Evolutionary conservation across 805 yeast genomes (phyloP).

Genomic region (Zygosaccharomyces gambellarensis): DNA sequence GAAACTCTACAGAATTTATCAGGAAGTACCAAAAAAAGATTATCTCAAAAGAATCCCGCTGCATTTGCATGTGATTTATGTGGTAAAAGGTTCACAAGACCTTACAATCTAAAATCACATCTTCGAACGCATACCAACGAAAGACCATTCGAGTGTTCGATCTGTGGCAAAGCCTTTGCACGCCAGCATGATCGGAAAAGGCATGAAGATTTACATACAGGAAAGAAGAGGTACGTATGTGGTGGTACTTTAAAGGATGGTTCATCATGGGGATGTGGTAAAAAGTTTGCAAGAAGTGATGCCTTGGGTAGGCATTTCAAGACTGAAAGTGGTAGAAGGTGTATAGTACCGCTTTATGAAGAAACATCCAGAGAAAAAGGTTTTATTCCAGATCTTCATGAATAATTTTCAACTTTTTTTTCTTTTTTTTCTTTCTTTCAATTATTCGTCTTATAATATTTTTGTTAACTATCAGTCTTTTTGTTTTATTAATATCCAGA

Average conservation of each 20-base stretch:
- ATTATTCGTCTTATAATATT: neutral
- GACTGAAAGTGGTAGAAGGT: conserved; percentile 71
- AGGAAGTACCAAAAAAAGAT: conserved; percentile 16
- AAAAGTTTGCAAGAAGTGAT: conserved; percentile 73
- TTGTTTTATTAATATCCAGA: neutral
- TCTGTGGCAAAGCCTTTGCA: conserved; percentile 79
- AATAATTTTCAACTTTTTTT: neutral
- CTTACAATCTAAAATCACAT: conserved; percentile 89
- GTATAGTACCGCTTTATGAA: conserved; percentile 63
- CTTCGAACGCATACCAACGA: conserved; percentile 86
- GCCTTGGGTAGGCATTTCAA: conserved; percentile 75
- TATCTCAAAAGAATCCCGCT: conserved; percentile 26
- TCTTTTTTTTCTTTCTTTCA: neutral
- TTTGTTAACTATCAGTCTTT: neutral
- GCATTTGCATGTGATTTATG: conserved; percentile 68
- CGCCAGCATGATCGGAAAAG: conserved; percentile 72
- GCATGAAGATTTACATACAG: conserved; percentile 71
- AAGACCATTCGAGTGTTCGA: conserved; percentile 65
- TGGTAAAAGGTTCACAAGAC: conserved; percentile 82
- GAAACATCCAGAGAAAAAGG: conserved; percentile 42
- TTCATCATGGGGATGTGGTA: conserved; percentile 72
- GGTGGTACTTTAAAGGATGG: conserved; percentile 59
- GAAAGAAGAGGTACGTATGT: conserved; percentile 71
- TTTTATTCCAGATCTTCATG: conserved; percentile 6
- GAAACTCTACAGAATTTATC: conserved; percentile 18